phyloP scores from a whole-genome alignment of 208 protist species.

The Lotmaria passim region DNA sequence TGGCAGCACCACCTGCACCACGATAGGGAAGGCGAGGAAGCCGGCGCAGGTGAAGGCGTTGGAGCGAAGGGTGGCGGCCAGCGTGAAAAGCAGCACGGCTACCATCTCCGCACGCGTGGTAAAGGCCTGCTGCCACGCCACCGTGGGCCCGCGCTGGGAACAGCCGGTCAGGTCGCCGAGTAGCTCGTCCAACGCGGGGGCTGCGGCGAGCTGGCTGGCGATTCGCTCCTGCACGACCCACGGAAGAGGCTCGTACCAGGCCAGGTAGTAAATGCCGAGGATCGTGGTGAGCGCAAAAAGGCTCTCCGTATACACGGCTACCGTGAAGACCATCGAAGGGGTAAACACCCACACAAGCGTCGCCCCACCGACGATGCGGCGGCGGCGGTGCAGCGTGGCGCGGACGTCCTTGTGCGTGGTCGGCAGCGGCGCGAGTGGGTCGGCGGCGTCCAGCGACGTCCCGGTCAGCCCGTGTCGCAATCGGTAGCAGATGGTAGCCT shows the following conservation, averaged over 20 bases:
- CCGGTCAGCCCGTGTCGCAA: constrained; percentile 25
- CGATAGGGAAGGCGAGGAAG: constrained; percentile 68
- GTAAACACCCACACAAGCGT: constrained; percentile 64
- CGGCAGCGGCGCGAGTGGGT: constrained; percentile 16
- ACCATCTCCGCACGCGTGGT: constrained; percentile 19
- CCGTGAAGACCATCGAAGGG: constrained; percentile 74
- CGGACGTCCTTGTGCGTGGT: constrained; percentile 1
- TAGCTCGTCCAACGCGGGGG: not conserved
- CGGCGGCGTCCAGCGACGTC: constrained; percentile 16
- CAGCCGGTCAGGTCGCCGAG: constrained; percentile 4
- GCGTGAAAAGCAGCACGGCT: constrained; percentile 55
- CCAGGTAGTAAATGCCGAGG: constrained; percentile 60
- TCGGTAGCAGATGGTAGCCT: constrained; percentile 22
- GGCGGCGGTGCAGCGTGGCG: constrained; percentile 12
- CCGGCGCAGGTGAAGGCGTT: constrained; percentile 66
- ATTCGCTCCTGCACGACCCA: constrained; percentile 25
- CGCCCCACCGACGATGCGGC: constrained; percentile 55
- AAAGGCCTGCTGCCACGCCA: constrained; percentile 31
- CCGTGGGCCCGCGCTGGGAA: not conserved
- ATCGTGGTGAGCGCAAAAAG: constrained; percentile 68
- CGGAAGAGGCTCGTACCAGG: constrained; percentile 34
- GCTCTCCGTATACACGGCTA: constrained; percentile 81
- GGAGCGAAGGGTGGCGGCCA: constrained; percentile 59
- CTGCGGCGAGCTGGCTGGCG: not conserved
- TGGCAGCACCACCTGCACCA: constrained; percentile 45